Evolutionary conservation across 371 early-diverging fungal species (phyloP).

Genomic region (Actinomortierella ambigua): DNA sequence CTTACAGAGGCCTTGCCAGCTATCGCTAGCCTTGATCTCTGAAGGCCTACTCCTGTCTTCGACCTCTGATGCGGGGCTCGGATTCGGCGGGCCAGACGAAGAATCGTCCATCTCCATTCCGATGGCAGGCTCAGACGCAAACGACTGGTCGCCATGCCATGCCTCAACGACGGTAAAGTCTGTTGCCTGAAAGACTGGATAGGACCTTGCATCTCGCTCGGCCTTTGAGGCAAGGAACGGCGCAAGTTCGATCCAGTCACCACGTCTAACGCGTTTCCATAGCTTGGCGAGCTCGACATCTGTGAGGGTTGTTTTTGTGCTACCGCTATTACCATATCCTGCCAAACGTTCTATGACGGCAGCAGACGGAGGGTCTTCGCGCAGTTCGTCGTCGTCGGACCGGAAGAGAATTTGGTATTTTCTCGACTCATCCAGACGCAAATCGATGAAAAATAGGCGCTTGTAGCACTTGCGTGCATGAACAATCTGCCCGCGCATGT

Average conservation of each 20-base stretch:
- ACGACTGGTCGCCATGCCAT: slow-evolving; percentile 41
- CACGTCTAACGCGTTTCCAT: slow-evolving; percentile 48
- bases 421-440: slow-evolving; percentile 37
- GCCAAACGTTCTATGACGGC: too few relatives aligned
- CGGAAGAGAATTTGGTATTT: slow-evolving; percentile 57
- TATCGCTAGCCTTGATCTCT: too few relatives aligned
- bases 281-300: slow-evolving; percentile 37
- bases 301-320: not conserved
- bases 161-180: slow-evolving; percentile 47
- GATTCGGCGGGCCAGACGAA: not conserved
- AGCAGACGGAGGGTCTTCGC: slow-evolving; percentile 8
- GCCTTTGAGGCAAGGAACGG: slow-evolving; percentile 46
- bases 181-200: slow-evolving; percentile 52
- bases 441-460: slow-evolving; percentile 57
- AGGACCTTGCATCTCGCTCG: slow-evolving; percentile 39
- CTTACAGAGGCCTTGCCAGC: slow-evolving; percentile 37
- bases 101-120: slow-evolving; percentile 8
- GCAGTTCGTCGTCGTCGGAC: slow-evolving; percentile 50
- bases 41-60: too few relatives aligned
- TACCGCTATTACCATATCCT: too few relatives aligned
- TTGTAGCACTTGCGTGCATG: slow-evolving; percentile 54
- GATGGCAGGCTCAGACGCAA: slow-evolving; percentile 53
- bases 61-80: not conserved
- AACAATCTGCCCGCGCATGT: slow-evolving; percentile 49
- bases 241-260: slow-evolving; percentile 39